A percentile compares a stretch with the other conserved stretches of the same genome.
Evolutionary conservation across 2,329 filamentous ascomycete species (phyloP).

Genomic region (Fusarium verrucosum): DNA sequence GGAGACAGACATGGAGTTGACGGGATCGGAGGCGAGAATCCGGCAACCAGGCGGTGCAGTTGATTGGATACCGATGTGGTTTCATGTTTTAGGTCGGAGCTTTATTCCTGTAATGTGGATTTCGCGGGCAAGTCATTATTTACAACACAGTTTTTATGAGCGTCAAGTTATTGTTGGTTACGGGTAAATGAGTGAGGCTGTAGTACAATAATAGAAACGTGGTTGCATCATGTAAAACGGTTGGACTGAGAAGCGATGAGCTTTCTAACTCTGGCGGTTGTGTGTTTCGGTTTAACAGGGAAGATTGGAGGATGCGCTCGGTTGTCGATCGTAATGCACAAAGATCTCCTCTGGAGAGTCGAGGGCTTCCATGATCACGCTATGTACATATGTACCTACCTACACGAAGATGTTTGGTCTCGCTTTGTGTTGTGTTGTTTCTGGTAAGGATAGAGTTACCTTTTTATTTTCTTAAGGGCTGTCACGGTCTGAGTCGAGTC

Average conservation of each 20-base stretch:
- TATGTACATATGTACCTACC: not conserved
- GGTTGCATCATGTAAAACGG: not conserved
- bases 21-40: constrained; percentile 19
- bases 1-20: constrained; percentile 19
- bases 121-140: constrained; percentile 5
- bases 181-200: not conserved
- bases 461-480: no score
- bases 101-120: constrained; percentile 12
- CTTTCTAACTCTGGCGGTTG: not conserved
- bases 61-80: constrained; percentile 31
- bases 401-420: not conserved
- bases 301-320: constrained; percentile 1
- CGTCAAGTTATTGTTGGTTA: constrained; percentile 11
- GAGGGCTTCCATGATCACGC: not conserved
- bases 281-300: not conserved
- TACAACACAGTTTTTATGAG: not conserved
- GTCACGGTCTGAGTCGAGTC: not conserved
- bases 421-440: no score
- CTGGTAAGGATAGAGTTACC: no score
- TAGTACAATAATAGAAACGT: constrained; percentile 23
- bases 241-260: constrained; percentile 7
- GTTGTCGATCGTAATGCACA: constrained; percentile 31
- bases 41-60: constrained; percentile 6
- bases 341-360: not conserved
- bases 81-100: constrained; percentile 27